Conservation (phyloP, 2,329 filamentous ascomycete genomes). For the Colletotrichum cereale region DNA sequence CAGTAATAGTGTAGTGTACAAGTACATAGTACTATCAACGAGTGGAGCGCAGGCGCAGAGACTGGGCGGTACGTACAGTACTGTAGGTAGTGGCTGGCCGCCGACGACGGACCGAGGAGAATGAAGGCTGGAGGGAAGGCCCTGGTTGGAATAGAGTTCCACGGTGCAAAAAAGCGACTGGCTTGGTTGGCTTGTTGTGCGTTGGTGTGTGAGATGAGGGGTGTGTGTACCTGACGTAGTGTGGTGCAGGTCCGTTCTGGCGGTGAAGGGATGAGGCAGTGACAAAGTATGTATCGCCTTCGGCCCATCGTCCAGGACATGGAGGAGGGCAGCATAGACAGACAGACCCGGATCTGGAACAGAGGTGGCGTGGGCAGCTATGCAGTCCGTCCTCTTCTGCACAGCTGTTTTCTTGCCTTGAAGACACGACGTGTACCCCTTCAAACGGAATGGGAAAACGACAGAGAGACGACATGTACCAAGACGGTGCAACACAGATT, state of each 20-base stretch:
- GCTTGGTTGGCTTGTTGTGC: constrained; percentile 10
- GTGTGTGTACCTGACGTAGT: constrained; percentile 16
- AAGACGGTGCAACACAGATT: background rate
- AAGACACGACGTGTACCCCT: background rate
- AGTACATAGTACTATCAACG: too few species aligned
- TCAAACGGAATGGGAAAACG: background rate
- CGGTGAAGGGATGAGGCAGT: constrained; percentile 20
- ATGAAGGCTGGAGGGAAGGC: constrained; percentile 12
- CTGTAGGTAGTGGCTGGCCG: background rate
- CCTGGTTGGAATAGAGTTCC: constrained; percentile 16
- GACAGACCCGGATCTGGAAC: too few species aligned
- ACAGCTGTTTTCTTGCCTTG: background rate
- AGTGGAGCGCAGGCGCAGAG: constrained; percentile 3
- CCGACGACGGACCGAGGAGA: constrained; percentile 19
- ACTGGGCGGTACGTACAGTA: too few species aligned
- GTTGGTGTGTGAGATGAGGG: background rate
- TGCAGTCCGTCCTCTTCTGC: background rate
- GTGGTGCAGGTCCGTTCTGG: constrained; percentile 13
- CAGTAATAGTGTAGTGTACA: too few species aligned
- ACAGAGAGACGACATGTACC: background rate
- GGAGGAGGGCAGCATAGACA: background rate
- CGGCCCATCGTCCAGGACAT: background rate
- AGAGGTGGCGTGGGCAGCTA: background rate
- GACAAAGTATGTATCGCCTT: background rate
- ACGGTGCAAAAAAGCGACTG: constrained; percentile 11